Evolutionary conservation across 2,329 filamentous ascomycete species (phyloP).

Genomic region (Aureobasidium sp.): DNA sequence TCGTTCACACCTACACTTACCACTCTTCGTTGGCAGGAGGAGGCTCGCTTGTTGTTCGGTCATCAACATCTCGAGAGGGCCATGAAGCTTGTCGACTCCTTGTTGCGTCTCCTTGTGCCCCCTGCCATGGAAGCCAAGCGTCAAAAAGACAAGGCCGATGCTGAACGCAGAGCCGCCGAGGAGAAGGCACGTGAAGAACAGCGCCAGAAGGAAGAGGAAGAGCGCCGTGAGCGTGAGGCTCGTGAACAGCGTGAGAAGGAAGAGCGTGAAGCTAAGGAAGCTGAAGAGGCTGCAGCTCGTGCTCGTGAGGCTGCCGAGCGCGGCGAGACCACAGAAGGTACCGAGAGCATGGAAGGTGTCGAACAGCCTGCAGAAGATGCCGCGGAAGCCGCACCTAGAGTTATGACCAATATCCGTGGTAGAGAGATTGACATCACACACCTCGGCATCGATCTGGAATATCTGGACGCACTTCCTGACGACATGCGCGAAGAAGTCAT

Average conservation of each 20-base stretch:
- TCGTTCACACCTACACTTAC: conserved; percentile 68
- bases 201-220: conserved; percentile 52
- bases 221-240: conserved; percentile 50
- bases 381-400: conserved; percentile 43
- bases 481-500: conserved; percentile 95
- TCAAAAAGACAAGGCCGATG: conserved; percentile 59
- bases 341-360: conserved; percentile 65
- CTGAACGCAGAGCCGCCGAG: conserved; percentile 60
- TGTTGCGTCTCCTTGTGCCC: conserved; percentile 70
- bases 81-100: conserved; percentile 57
- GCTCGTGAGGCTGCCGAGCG: conserved; percentile 28
- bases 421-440: conserved; percentile 89
- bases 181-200: conserved; percentile 57
- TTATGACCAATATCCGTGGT: conserved; percentile 78
- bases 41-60: conserved; percentile 80
- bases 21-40: conserved; percentile 75
- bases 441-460: conserved; percentile 88
- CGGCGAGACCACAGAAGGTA: conserved; percentile 30
- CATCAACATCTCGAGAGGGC: conserved; percentile 60
- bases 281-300: conserved; percentile 32
- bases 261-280: conserved; percentile 42
- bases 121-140: conserved; percentile 77
- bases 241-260: conserved; percentile 45
- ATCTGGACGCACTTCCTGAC: conserved; percentile 93
- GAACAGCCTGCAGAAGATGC: conserved; percentile 34